A percentile compares a stretch with the other conserved stretches of the same genome.
Evolutionary conservation across 768 basidiomycete genomes (phyloP).

Genomic region (Suillus subluteus): DNA sequence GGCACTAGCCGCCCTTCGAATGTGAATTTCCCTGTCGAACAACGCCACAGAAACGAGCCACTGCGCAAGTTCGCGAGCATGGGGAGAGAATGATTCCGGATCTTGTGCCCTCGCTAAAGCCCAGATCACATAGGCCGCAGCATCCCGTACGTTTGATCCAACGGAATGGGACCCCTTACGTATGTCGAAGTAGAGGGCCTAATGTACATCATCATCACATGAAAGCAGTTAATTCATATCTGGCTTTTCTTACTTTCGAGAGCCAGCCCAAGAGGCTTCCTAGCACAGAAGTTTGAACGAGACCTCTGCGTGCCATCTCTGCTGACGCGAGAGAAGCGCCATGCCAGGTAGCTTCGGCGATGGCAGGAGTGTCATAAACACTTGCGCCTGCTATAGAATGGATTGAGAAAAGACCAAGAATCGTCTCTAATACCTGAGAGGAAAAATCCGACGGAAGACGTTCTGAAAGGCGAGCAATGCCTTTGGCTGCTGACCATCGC

Average conservation of each 20-base stretch:
- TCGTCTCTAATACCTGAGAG: constrained; percentile 79
- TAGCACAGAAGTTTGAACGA: constrained; percentile 62
- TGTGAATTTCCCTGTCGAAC: constrained; percentile 93
- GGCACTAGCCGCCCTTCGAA: constrained; percentile 94
- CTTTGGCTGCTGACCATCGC: constrained; percentile 94
- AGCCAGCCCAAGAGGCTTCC: constrained; percentile 76
- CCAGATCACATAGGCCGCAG: constrained; percentile 94
- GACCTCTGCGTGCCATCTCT: constrained; percentile 85
- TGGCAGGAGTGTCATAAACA: constrained; percentile 71
- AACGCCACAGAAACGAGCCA: constrained; percentile 78
- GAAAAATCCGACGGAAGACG: constrained; percentile 77
- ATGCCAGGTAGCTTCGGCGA: constrained; percentile 92
- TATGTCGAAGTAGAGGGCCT: constrained; percentile 93
- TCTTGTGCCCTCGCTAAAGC: constrained; percentile 84
- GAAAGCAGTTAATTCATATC: constrained; percentile 13
- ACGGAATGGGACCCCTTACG: constrained; percentile 92
- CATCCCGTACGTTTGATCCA: constrained; percentile 93
- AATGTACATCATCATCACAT: constrained; percentile 17
- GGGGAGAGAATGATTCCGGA: constrained; percentile 56
- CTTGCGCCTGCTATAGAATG: constrained; percentile 68
- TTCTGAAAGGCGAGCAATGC: constrained; percentile 81
- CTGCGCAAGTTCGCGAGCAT: constrained; percentile 68
- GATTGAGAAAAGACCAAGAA: constrained; percentile 76
- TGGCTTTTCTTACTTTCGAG: constrained; percentile 58
- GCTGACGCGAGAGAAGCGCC: constrained; percentile 92